Evolutionary conservation across 1,284 basidiomycete genomes (phyloP), one percentile per base, ranked within the genome.

Genomic region (Thelephora terrestris): DNA sequence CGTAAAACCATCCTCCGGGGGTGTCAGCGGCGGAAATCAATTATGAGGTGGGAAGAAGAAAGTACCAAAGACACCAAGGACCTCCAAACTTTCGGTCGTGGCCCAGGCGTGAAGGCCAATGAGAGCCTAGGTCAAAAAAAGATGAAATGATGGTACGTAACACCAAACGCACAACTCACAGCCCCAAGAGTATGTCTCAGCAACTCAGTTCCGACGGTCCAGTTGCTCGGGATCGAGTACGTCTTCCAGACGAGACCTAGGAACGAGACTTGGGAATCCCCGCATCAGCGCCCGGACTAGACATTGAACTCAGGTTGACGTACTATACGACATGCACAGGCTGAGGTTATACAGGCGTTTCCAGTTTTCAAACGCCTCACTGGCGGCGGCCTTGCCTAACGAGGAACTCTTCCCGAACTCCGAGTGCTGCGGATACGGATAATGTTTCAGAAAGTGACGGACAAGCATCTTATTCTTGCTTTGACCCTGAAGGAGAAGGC

Each of bases 301-400:
- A 29, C 20, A 45, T 46, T 32, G 37, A 52, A 35, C 21, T 23
- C 21, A 52, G 16, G 47, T 17, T 47, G 12, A 74, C 78, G 38
- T 55, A 90, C 90, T 80, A 64, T 97, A 97, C 7, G 87, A 94
- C 91, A 98, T 96, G 61, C 85, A 85, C 69, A 95, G 74, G 61
- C 87, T 91, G 62, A 93, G 69, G 65, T 98, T 98, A 66, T 95
- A 98, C 34, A 90, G 75, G 5, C 76, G 75, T 67, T 98, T 98
- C 93, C 94, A 99, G 64, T 95, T 95, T 29, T 75, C 73, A 60
- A 98, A 99, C 0, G 94, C 91, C 62, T 98, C 95, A 44, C 83
- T 76, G 10, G 94, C 79, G 0, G 93, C 92, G 46, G 81, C 79
- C 62, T 77, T 65, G 46, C 79, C 71, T 34, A 69, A 73, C 52